Conservation (phyloP, 108 stramenopile genomes). For the Fragilaria crotonensis region DNA sequence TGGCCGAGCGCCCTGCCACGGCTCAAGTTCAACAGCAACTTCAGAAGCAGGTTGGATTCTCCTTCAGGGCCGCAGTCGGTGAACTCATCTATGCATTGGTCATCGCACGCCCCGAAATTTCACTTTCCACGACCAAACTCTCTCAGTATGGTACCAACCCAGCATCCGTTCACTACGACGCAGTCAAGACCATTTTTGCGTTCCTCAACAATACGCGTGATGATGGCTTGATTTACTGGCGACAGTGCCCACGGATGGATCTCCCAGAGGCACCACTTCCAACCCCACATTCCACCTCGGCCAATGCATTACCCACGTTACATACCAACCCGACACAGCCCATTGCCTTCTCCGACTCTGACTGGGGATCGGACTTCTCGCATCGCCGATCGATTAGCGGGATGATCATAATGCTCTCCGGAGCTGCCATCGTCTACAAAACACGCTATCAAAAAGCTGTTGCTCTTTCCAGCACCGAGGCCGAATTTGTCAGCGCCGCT, state of each 20-base stretch:
- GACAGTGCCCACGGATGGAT: background rate
- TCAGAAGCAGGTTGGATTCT: too few relatives aligned
- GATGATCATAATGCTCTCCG: constrained; percentile 13
- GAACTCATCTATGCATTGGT: constrained; percentile 33
- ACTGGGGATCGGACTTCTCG: constrained; percentile 19
- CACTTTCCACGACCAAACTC: constrained; percentile 14
- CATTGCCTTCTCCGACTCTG: constrained; percentile 15
- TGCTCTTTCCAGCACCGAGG: constrained; percentile 18
- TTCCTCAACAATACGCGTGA: constrained; percentile 12
- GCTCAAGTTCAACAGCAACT: too few relatives aligned
- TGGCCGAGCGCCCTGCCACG: too few relatives aligned
- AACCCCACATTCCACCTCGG: background rate
- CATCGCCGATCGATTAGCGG: constrained; percentile 23
- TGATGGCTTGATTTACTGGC: constrained; percentile 17
- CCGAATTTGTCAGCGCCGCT: constrained; percentile 10
- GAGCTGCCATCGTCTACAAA: constrained; percentile 21
- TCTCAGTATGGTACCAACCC: constrained; percentile 11
- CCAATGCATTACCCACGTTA: background rate
- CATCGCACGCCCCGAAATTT: constrained; percentile 28
- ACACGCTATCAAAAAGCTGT: constrained; percentile 15
- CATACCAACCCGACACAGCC: background rate
- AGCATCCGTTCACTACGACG: constrained; percentile 10
- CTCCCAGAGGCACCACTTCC: constrained; percentile 7
- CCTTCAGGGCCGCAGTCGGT: constrained; percentile 22
- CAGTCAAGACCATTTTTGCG: constrained; percentile 7